Percentiles rank a stretch among this genome's conserved stretches.
Evolutionary conservation across 2,329 filamentous ascomycete species (phyloP).

Genomic region (Chaetomium strumarium): DNA sequence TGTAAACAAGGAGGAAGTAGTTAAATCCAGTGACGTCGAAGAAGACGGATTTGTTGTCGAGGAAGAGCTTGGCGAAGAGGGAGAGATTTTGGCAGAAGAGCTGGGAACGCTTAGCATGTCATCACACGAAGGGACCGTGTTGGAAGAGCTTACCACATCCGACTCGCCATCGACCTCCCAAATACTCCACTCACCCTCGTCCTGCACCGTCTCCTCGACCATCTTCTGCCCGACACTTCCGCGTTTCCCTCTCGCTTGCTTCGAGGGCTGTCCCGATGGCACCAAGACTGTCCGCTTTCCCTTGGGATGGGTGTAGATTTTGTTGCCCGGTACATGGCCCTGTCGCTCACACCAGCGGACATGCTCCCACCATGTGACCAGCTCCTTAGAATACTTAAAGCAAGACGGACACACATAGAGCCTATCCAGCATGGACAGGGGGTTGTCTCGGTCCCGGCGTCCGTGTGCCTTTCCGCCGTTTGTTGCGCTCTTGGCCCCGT

Average conservation of each 20-base stretch:
- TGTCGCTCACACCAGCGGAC: conserved; percentile 50
- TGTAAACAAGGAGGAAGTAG: conserved; percentile 86
- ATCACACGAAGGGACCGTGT: not conserved
- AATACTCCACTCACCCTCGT: conserved; percentile 73
- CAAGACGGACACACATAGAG: conserved; percentile 88
- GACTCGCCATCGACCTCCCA: conserved; percentile 91
- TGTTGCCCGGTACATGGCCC: conserved; percentile 55
- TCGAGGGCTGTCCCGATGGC: conserved; percentile 25
- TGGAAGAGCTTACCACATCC: conserved; percentile 54
- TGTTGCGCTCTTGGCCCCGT: conserved; percentile 26
- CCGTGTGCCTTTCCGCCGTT: conserved; percentile 26
- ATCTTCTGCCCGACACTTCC: conserved; percentile 30
- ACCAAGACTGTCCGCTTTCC: conserved; percentile 38
- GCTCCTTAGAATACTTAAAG: conserved; percentile 78
- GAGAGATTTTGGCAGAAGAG: conserved; percentile 94
- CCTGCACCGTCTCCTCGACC: conserved; percentile 40
- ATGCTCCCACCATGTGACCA: conserved; percentile 54
- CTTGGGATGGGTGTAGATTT: conserved; percentile 63
- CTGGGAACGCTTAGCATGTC: conserved; percentile 30
- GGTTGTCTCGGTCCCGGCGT: conserved; percentile 25
- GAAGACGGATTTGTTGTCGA: conserved; percentile 97
- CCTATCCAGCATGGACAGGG: conserved; percentile 50
- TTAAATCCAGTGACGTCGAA: conserved; percentile 94
- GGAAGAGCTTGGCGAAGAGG: conserved; percentile 93
- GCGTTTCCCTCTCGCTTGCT: conserved; percentile 35